Evolutionary conservation across 1,284 basidiomycete genomes (phyloP), one percentile per base, ranked within the genome.

Genomic region (Melampsora americana): DNA sequence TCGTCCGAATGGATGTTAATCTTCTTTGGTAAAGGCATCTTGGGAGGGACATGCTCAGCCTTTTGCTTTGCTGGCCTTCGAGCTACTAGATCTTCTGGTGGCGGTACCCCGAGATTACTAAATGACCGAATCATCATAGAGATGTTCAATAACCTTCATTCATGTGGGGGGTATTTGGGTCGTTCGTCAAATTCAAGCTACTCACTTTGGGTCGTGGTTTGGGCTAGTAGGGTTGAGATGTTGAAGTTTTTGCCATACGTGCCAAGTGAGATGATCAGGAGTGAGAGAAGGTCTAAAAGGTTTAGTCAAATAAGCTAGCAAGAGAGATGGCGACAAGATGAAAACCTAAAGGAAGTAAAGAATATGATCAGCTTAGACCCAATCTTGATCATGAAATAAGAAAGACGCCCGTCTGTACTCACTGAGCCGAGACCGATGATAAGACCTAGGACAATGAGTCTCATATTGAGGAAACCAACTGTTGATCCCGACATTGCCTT

Each of bases 191-290:
- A 53, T 20, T 6, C 11, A 28, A 26, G n/a, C 14, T 9, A 59
- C 53, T 59, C 23, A 59, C 53, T 59, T 28, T 59, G 53, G 53
- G n/a, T 59, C 53, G 18, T 59, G 53, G 28, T 59, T 59, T 59
- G 53, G 53, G n/a, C n/a, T 59, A 11, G 28, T 28, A 59, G 53
- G 53, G n/a, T 59, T 59, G 6, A 59, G 53, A 28, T 59, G 53
- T 28, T 59, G 53, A 59, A 59, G 53, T 59, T 59, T 59, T 59
- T 59, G 53, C 53, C 53, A 59, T 23, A 59, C 28, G 53, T 59
- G 53, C 53, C 53, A 59, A 28, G 20, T 59, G n/a, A 23, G 53
- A 28, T 59, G 53, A 59, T 59, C 53, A 23, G 53, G 53, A 23
- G 53, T 59, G 53, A 59, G 53, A 23, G 53, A 7, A 23, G 53